A percentile compares a stretch with the other conserved stretches of the same genome.
phyloP scores from a whole-genome alignment of 2,329 filamentous ascomycete genomes.

The Alternaria sp. region DNA sequence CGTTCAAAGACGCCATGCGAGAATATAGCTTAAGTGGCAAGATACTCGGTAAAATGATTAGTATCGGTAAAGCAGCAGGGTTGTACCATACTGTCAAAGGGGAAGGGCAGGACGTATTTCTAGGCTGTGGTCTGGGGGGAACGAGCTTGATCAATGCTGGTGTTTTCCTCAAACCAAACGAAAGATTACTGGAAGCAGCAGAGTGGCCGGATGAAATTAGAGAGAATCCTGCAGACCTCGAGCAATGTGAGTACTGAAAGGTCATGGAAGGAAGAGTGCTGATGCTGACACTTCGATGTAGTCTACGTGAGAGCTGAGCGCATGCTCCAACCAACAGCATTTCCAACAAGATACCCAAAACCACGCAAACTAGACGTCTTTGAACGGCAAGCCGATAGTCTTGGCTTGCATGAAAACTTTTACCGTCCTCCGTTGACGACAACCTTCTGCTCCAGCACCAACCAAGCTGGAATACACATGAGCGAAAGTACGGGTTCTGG shows the following conservation, averaged over 20 bases:
- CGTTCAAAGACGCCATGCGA: not conserved
- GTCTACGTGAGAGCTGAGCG: not conserved
- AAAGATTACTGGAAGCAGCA: not conserved
- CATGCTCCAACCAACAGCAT: not conserved
- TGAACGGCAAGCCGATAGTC: not conserved
- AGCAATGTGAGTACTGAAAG: not conserved
- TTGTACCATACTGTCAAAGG: not conserved
- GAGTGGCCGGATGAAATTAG: not conserved
- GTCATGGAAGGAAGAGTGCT: not conserved
- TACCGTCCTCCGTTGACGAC: not conserved
- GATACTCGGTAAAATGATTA: not conserved
- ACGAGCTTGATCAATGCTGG: not conserved
- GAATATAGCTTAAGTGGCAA: not conserved
- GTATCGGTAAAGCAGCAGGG: not conserved
- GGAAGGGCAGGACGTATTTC: not conserved
- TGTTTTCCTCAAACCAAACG: not conserved
- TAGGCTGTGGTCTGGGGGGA: not conserved
- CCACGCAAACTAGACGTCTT: not conserved
- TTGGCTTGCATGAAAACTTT: not conserved
- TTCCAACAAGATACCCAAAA: not conserved
- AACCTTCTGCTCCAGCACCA: not conserved
- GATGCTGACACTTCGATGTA: not conserved
- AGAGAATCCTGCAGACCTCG: not conserved
- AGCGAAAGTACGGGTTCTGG: not conserved
- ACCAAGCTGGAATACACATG: not conserved